Evolutionary conservation across 2,329 filamentous ascomycete species (phyloP).

Genomic region (Diaporthe destruens): DNA sequence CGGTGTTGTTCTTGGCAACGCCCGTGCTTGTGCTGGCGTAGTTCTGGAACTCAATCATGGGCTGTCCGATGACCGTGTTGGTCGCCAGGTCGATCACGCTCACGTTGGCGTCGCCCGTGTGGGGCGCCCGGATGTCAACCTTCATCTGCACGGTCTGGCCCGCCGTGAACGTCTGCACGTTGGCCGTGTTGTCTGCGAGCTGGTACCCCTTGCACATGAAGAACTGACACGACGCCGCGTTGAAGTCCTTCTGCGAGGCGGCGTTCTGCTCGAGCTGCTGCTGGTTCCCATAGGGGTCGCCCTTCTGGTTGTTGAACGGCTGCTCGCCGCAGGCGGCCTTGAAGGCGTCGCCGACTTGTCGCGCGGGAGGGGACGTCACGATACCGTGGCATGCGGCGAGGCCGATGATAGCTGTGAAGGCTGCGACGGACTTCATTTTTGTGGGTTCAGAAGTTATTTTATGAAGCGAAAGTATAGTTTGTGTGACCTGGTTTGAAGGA

Average conservation of each 20-base stretch:
- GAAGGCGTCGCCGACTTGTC: slow-evolving; percentile 44
- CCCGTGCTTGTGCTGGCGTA: slow-evolving; percentile 47
- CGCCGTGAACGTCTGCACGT: slow-evolving; percentile 54
- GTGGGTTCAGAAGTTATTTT: background rate
- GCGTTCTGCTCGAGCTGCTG: slow-evolving; percentile 37
- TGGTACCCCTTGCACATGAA: slow-evolving; percentile 57
- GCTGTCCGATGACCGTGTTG: slow-evolving; percentile 63
- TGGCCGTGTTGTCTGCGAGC: slow-evolving; percentile 54
- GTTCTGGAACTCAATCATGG: slow-evolving; percentile 47
- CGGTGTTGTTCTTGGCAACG: slow-evolving; percentile 49
- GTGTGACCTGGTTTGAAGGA: background rate
- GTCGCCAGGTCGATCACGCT: slow-evolving; percentile 60
- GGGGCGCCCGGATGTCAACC: slow-evolving; percentile 60
- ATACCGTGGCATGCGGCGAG: slow-evolving; percentile 44
- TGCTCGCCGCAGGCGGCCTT: slow-evolving; percentile 45
- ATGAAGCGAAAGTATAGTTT: slow-evolving; percentile 12
- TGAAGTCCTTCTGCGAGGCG: slow-evolving; percentile 34
- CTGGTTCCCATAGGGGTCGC: slow-evolving; percentile 40
- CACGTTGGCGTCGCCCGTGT: slow-evolving; percentile 62
- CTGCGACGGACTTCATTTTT: slow-evolving; percentile 39
- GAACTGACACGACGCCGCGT: slow-evolving; percentile 51
- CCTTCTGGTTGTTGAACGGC: slow-evolving; percentile 43
- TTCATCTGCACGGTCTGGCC: slow-evolving; percentile 58
- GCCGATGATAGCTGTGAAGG: slow-evolving; percentile 39
- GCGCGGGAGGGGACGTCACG: slow-evolving; percentile 42